Evolutionary conservation across 805 yeast genomes (phyloP).

Genomic region (Suhomyces faveliae): DNA sequence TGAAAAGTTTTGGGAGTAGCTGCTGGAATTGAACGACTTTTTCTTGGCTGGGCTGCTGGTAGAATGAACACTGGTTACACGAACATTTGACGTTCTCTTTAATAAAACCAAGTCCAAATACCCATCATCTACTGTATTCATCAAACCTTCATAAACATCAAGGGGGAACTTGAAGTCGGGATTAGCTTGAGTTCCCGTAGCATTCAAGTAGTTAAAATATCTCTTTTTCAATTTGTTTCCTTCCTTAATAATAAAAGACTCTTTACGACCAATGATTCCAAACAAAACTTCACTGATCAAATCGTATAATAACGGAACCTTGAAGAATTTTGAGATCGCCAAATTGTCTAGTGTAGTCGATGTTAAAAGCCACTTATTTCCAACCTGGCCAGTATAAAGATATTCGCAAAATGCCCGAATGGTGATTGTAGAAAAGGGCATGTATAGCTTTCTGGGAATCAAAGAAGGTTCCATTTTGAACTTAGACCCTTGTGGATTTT

Average conservation of each 20-base stretch:
- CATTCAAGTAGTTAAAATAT: constrained; percentile 24
- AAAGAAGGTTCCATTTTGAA: constrained; percentile 56
- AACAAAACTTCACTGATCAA: constrained; percentile 66
- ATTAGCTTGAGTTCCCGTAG: constrained; percentile 22
- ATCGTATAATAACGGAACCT: constrained; percentile 68
- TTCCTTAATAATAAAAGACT: constrained; percentile 45
- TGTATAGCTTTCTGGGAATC: constrained; percentile 64
- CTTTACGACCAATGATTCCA: constrained; percentile 69
- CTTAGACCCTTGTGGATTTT: constrained; percentile 27
- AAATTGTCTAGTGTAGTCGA: constrained; percentile 69
- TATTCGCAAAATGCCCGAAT: constrained; percentile 69
- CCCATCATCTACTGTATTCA: constrained; percentile 66
- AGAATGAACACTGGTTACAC: constrained; percentile 22
- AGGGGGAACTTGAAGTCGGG: constrained; percentile 37
- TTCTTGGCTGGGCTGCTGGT: constrained; percentile 16
- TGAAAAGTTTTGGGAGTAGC: background rate
- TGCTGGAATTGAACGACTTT: constrained; percentile 9
- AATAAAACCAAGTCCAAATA: constrained; percentile 54
- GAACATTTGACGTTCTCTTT: constrained; percentile 42
- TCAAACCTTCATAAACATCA: constrained; percentile 52
- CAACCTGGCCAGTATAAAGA: constrained; percentile 76
- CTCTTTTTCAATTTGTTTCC: constrained; percentile 36
- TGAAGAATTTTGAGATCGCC: constrained; percentile 61
- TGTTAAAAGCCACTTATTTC: constrained; percentile 67
- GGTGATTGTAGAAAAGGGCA: constrained; percentile 64